phyloP scores from a whole-genome alignment of 805 yeast genomes.

The Candida sanyiensis region DNA sequence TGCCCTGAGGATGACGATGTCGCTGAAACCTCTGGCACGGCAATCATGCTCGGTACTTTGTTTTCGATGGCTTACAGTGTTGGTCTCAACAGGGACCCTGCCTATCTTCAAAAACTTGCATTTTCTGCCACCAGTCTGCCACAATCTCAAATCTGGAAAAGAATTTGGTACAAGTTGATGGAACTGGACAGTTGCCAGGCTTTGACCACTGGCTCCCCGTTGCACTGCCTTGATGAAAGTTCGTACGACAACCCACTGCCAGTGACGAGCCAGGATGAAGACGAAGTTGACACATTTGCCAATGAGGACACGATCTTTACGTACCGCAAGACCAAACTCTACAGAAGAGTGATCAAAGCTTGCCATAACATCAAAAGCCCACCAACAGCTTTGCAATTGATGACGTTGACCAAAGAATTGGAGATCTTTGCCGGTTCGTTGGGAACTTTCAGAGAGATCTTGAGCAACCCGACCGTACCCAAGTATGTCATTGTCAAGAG shows the following conservation, averaged over 20 bases:
- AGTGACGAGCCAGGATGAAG: conserved; percentile 30
- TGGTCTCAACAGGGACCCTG: conserved; percentile 56
- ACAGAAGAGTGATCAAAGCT: conserved; percentile 28
- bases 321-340: conserved; percentile 27
- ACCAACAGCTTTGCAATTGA: conserved; percentile 32
- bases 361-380: conserved; percentile 30
- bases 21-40: conserved; percentile 44
- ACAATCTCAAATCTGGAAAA: conserved; percentile 23
- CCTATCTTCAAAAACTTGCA: conserved; percentile 16
- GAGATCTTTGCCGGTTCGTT: conserved; percentile 29
- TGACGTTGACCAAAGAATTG: conserved; percentile 28
- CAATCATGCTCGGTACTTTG: conserved; percentile 41
- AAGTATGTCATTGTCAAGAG: conserved; percentile 21
- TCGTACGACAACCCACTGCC: conserved; percentile 24
- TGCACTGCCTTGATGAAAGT: conserved; percentile 17
- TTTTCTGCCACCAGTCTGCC: conserved; percentile 9
- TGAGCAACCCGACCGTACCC: conserved; percentile 10
- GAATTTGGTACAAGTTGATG: conserved; percentile 22
- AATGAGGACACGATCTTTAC: conserved; percentile 29
- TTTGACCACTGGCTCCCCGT: conserved; percentile 12
- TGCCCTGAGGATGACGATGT: conserved; percentile 57
- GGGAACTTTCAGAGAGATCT: conserved; percentile 23
- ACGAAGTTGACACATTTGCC: conserved; percentile 34
- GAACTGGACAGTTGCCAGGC: conserved; percentile 22
- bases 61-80: conserved; percentile 49